Base-by-base conservation (phyloP, 1,284 basidiomycete genomes). In the Trametes polyzona region DNA sequence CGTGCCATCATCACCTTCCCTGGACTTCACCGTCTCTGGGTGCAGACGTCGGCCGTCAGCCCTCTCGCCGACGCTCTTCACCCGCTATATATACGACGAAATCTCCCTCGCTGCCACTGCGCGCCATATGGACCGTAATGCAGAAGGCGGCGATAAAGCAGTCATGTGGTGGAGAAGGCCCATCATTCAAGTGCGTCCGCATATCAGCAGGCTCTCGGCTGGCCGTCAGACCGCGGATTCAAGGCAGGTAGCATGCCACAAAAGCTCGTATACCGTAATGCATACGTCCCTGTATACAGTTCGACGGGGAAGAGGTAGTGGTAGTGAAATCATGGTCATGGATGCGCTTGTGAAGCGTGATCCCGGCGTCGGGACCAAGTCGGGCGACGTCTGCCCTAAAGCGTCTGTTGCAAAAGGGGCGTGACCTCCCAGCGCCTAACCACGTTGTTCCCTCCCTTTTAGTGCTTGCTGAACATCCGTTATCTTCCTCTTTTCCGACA, bases 111-210 rank as follows among this genome's bases (percentile, higher is more conserved):
- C 16, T 11, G 7, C 29, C 32, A 26, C 16, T 41, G 40, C 46
- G 53, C 17, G 30, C 53, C 53, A 55, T 55, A 55, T 55, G 53
- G 53, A 26, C 19, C 27, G 9, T 30, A 12, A 12, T 46, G 11
- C 23, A 43, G 51, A 52, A 52, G 23, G 30, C 48, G 39, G 53
- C 46, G 46, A 55, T 48, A 55, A 47, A 55, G 44, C 37, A 55
- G 47, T 55, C 53, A 55, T 55, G 52, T 54, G 52, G 44, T 21
- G 24, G n/a, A 39, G 46, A 24, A 46, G 43, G 33, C 23, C 24
- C 35, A 47, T 54, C 52, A 42, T 27, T 41, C 6, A 26, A 26
- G n/a, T 40, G 42, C 37, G 16, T n/a, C 26, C 21, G 24, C 36
- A 35, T 42, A 17, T 29, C 52, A 47, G 33, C 36, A 53, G 23